Evolutionary conservation across 164 flowering plant genomes (phyloP).

Genomic region (Annona cherimola): DNA sequence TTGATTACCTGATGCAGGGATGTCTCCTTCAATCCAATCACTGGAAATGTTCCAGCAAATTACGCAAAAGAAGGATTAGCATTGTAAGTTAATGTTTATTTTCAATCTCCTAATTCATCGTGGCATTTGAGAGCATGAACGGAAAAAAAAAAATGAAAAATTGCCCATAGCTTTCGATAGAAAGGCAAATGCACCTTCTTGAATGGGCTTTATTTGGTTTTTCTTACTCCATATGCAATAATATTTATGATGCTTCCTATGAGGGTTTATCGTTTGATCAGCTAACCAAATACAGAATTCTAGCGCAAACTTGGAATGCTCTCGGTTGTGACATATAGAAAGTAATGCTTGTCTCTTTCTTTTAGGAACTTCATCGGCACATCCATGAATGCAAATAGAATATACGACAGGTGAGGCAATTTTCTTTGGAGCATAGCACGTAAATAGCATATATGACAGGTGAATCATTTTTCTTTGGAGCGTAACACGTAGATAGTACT

Average conservation of each 20-base stretch:
- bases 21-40: slow-evolving; percentile 45
- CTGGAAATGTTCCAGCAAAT: slow-evolving; percentile 31
- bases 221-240: neutral
- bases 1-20: slow-evolving; percentile 24
- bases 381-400: neutral
- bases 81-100: slow-evolving; percentile 26
- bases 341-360: neutral
- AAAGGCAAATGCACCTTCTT: neutral
- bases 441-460: neutral
- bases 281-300: neutral
- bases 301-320: neutral
- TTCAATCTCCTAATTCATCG: neutral
- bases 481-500: too few relatives aligned
- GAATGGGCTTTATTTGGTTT: neutral
- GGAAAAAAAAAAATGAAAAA: neutral
- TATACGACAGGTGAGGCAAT: slow-evolving; percentile 3
- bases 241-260: too few relatives aligned
- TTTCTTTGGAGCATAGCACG: neutral
- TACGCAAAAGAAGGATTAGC: slow-evolving; percentile 25
- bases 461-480: too few relatives aligned
- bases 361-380: slow-evolving; percentile 25
- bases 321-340: neutral
- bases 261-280: neutral
- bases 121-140: neutral
- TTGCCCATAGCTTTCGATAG: neutral